phyloP scores from a whole-genome alignment of 768 basidiomycete genomes.

The Boletus speciosus region DNA sequence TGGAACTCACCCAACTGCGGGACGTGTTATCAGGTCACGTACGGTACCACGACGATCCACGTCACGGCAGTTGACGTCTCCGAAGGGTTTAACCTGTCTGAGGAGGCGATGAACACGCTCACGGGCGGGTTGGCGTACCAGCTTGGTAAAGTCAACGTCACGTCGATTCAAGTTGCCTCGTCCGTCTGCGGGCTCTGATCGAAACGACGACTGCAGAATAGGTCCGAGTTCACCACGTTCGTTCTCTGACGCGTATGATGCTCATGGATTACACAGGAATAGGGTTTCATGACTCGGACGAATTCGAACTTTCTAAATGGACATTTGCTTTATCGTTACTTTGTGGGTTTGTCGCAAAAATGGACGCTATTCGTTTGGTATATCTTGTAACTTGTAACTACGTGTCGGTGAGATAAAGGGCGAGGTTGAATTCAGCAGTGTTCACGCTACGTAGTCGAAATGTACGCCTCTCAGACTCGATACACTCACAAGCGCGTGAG shows the following conservation, averaged over 20 bases:
- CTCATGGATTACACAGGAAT: too few species aligned
- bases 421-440: too few species aligned
- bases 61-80: constrained; percentile 29
- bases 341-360: too few species aligned
- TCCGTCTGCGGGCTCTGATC: constrained; percentile 44
- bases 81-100: constrained; percentile 46
- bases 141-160: constrained; percentile 47
- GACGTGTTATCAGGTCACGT: constrained; percentile 31
- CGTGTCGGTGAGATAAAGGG: too few species aligned
- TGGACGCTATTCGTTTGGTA: too few species aligned
- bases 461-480: too few species aligned
- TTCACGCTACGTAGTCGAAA: too few species aligned
- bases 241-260: background rate
- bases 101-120: constrained; percentile 52
- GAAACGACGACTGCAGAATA: background rate
- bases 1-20: constrained; percentile 33
- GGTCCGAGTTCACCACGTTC: background rate
- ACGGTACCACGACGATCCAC: constrained; percentile 3
- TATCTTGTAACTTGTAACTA: too few species aligned
- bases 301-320: too few species aligned
- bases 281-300: too few species aligned
- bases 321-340: too few species aligned
- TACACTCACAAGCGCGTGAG: too few species aligned
- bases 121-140: constrained; percentile 45
- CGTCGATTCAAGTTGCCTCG: constrained; percentile 39